Percentiles rank a stretch among this genome's conserved stretches.
Evolutionary conservation across 2,329 filamentous ascomycete genomes (phyloP).

Genomic region (Ceratocystis eucalypticola): DNA sequence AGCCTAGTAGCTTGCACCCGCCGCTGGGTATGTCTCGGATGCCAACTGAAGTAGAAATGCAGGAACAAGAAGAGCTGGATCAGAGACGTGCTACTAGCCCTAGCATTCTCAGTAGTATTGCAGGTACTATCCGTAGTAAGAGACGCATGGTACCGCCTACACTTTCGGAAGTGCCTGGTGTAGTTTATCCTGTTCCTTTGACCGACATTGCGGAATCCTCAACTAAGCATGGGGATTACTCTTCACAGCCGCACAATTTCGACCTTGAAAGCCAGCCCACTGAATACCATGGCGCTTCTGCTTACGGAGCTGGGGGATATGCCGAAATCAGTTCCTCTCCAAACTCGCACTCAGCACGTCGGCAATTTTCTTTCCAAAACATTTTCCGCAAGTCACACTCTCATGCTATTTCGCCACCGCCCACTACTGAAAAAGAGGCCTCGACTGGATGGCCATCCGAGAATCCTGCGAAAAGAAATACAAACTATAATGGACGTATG

Average conservation of each 20-base stretch:
- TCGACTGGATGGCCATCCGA: not conserved
- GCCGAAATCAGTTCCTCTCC: conserved; percentile 36
- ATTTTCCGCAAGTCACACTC: conserved; percentile 44
- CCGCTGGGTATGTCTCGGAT: conserved; percentile 81
- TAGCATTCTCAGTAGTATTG: conserved; percentile 40
- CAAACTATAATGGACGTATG: conserved; percentile 11
- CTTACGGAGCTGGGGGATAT: conserved; percentile 30
- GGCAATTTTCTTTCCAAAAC: conserved; percentile 88
- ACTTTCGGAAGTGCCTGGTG: conserved; percentile 35
- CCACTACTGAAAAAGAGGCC: conserved; percentile 21
- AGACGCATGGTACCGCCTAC: conserved; percentile 26
- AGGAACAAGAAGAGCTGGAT: conserved; percentile 33
- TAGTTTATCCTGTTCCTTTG: conserved; percentile 48
- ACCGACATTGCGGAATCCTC: conserved; percentile 44
- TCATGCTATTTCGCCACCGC: conserved; percentile 34
- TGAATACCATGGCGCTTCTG: conserved; percentile 36
- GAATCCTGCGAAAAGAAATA: not conserved
- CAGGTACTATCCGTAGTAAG: conserved; percentile 38
- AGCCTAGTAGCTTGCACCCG: conserved; percentile 39
- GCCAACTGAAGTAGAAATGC: conserved; percentile 51
- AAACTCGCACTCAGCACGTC: conserved; percentile 46
- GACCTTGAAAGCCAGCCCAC: conserved; percentile 33
- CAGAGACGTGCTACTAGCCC: conserved; percentile 26
- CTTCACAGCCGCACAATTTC: conserved; percentile 30
- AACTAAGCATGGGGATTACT: conserved; percentile 28